Conservation (phyloP, 805 yeast genomes). For the Cephaloascus albidus region DNA sequence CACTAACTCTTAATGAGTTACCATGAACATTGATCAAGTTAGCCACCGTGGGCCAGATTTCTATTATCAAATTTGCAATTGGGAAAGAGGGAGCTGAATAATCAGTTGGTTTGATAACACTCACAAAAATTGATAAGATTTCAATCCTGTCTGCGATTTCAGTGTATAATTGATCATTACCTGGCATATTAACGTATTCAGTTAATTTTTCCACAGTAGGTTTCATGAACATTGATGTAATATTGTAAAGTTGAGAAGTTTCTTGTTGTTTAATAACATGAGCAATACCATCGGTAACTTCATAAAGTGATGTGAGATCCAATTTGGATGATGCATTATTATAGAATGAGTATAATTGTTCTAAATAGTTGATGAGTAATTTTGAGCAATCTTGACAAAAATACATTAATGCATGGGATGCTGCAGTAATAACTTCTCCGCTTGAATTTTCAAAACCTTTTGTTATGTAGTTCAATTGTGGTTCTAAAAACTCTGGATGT, state of each 20-base stretch:
- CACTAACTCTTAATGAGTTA: constrained; percentile 54
- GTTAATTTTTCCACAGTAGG: constrained; percentile 48
- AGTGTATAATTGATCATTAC: constrained; percentile 19
- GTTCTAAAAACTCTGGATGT: constrained; percentile 75
- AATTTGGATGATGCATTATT: constrained; percentile 38
- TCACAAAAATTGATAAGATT: constrained; percentile 50
- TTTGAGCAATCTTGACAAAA: constrained; percentile 86
- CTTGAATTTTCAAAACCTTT: constrained; percentile 48
- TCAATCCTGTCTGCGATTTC: constrained; percentile 70
- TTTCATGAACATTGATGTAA: constrained; percentile 53
- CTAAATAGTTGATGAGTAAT: constrained; percentile 55
- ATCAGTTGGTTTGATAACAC: constrained; percentile 41
- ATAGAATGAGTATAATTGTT: constrained; percentile 70
- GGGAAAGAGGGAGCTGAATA: constrained; percentile 33
- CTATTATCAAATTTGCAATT: constrained; percentile 41
- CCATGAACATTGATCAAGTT: constrained; percentile 46
- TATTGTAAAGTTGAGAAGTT: constrained; percentile 38
- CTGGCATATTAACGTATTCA: constrained; percentile 9
- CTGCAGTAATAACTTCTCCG: constrained; percentile 62
- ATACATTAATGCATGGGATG: constrained; percentile 89
- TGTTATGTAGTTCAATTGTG: constrained; percentile 77
- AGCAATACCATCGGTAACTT: constrained; percentile 84
- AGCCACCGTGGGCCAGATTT: constrained; percentile 52
- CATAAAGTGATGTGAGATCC: constrained; percentile 63
- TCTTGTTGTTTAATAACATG: constrained; percentile 64